Evolutionary conservation across 208 protist genomes (phyloP), one percentile per base, ranked within the genome.

Genomic region (Porcisia deanei): DNA sequence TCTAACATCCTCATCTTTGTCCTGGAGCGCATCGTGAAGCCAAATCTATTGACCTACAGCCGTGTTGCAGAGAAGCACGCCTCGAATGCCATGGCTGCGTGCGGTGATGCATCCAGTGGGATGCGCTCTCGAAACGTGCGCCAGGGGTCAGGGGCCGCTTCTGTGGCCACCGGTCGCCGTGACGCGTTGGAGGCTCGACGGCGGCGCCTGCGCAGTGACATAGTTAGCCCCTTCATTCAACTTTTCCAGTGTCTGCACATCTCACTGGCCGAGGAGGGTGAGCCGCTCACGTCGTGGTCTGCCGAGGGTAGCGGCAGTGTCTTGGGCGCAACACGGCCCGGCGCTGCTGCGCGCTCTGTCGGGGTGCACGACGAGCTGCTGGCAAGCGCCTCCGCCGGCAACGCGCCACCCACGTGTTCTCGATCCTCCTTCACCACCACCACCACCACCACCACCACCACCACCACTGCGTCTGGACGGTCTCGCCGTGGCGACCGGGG

Each of bases 1-100:
- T 84, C 84, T 37, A 97, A 97, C 58, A 73, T 92, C n/a, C 30
- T 97, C 22, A 53, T 91, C 58, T 73, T 93, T 45, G 81, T 89
- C 14, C 75, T 97, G 53, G 84, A 94, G 20, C 74, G 80, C 37
- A 79, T 93, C 34, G 87, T 97, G 63, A 87, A 86, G 58, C 91
- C 91, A 25, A 73, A 82, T 3, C 71, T 97, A 18, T 54, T 58
- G 12, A 60, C 85, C 8, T 94, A 88, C 80, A 80, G 77, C 58
- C 71, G 69, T 1, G 54, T 79, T 0, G 79, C 71, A 22, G 79
- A 83, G 63, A 75, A 68, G 45, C 63, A 72, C 39, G 73, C 69
- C 20, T 18, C 75, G 20, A 64, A n/a, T 22, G 52, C 75, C 10
- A 12, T 77, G 10, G 58, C 72, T 3, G 66, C 7, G 1, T 20